A percentile compares a stretch with the other conserved stretches of the same genome.
These are phyloP conservation scores for Penicillium sp. DNA, from an alignment of 2,329 filamentous ascomycete species.

Conservation along the genomic window DNA sequence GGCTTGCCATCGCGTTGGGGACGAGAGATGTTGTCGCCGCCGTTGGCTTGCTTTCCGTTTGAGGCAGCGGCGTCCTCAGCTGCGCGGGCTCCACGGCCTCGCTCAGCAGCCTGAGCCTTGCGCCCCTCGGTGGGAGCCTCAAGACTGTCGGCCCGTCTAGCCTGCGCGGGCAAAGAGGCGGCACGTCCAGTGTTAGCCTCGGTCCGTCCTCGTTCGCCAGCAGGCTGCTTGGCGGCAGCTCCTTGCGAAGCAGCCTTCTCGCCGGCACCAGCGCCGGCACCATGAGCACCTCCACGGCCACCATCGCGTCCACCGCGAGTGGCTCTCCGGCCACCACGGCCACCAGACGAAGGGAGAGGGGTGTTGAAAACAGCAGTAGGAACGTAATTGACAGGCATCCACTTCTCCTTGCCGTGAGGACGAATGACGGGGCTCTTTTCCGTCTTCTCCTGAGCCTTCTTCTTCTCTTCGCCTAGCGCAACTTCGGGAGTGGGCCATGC, in stretches of 20 bases:
- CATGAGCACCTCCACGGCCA: conserved; percentile 44
- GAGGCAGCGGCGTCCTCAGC: conserved; percentile 26
- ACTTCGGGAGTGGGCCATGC: conserved; percentile 89
- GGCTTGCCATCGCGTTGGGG: conserved; percentile 34
- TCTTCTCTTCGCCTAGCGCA: conserved; percentile 70
- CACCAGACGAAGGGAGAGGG: conserved; percentile 53
- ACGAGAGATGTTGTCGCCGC: conserved; percentile 30
- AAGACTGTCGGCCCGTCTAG: conserved; percentile 34
- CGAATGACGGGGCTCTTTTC: conserved; percentile 55
- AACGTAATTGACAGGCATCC: conserved; percentile 77
- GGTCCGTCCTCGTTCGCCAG: conserved; percentile 34
- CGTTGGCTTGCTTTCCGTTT: conserved; percentile 28
- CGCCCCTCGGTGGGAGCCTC: conserved; percentile 32
- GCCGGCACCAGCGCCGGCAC: conserved; percentile 25
- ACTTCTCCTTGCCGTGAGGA: conserved; percentile 68
- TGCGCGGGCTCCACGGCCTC: conserved; percentile 30
- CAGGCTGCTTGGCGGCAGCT: conserved; percentile 29
- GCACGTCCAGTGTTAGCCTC: conserved; percentile 37
- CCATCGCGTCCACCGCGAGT: conserved; percentile 53
- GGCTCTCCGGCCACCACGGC: conserved; percentile 53
- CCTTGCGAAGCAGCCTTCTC: conserved; percentile 34
- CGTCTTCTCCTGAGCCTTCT: conserved; percentile 63
- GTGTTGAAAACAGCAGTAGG: conserved; percentile 85
- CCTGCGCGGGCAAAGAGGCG: conserved; percentile 39
- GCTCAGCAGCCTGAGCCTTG: conserved; percentile 32